Conservation (phyloP, 2,329 filamentous ascomycete species). For the Pseudogymnoascus destructans region DNA sequence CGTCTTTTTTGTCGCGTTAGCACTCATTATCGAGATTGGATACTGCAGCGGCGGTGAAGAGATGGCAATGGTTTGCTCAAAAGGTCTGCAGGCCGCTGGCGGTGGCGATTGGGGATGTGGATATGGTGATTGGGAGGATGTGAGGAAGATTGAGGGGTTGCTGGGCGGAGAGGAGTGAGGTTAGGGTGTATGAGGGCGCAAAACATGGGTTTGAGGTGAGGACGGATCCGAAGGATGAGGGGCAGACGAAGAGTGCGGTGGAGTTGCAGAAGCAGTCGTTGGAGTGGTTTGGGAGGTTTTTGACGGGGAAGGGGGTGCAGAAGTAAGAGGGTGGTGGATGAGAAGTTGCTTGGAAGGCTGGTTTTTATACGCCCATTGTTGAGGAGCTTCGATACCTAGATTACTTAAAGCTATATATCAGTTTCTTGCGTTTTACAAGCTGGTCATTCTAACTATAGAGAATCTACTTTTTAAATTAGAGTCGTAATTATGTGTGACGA, state of each 20-base stretch:
- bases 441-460: background rate
- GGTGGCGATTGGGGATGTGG: slow-evolving; percentile 34
- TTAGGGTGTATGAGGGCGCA: slow-evolving; percentile 27
- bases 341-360: background rate
- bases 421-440: background rate
- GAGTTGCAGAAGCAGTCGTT: slow-evolving; percentile 30
- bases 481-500: background rate
- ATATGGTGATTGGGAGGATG: slow-evolving; percentile 29
- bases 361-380: background rate
- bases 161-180: slow-evolving; percentile 25
- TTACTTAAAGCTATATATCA: background rate
- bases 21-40: background rate
- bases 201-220: slow-evolving; percentile 32
- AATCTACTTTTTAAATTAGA: background rate
- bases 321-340: background rate
- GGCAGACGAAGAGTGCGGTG: slow-evolving; percentile 24
- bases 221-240: slow-evolving; percentile 25
- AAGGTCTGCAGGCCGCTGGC: slow-evolving; percentile 31
- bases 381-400: background rate
- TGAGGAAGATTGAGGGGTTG: slow-evolving; percentile 20
- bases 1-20: background rate
- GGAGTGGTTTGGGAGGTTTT: slow-evolving; percentile 25
- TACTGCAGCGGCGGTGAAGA: background rate
- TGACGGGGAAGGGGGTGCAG: background rate
- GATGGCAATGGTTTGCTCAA: background rate